Evolutionary conservation across 176 grass and related monocot genomes (phyloP).

Genomic region (Triticum urartu): DNA sequence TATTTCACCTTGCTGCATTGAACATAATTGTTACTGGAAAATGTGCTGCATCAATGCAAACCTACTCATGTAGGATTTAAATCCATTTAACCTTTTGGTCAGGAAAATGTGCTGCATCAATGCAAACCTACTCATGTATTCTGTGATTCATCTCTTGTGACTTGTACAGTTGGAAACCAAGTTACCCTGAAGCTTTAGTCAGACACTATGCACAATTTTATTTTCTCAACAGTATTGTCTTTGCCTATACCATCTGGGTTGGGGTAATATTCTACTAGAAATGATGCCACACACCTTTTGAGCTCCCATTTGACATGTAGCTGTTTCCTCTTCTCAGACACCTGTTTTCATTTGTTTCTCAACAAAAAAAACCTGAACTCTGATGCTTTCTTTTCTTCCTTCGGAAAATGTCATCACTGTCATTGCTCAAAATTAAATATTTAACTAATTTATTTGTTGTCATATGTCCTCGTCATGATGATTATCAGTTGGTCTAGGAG

Average conservation of each 20-base stretch:
- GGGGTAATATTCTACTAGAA: too few relatives aligned
- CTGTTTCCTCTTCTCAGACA: slow-evolving; percentile 17
- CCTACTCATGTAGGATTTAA: neutral
- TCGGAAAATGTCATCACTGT: slow-evolving; percentile 13
- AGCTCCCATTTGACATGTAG: neutral
- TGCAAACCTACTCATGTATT: neutral
- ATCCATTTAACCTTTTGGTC: neutral
- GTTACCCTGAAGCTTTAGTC: slow-evolving; percentile 16
- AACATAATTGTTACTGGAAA: slow-evolving; percentile 9
- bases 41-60: neutral
- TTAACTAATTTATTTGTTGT: neutral
- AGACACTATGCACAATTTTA: neutral
- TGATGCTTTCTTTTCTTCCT: neutral
- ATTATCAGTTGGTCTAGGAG: neutral
- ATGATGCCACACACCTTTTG: too few relatives aligned
- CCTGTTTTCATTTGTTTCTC: neutral
- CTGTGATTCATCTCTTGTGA: neutral
- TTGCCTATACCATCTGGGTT: neutral
- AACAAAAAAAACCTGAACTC: neutral
- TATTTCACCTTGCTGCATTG: neutral
- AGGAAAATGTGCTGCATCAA: slow-evolving; percentile 1
- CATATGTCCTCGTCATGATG: neutral
- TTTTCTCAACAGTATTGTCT: neutral
- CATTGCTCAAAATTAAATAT: slow-evolving; percentile 7
- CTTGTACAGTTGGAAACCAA: neutral